Percentiles rank a stretch among this genome's conserved stretches.
Conservation (phyloP, 768 basidiomycete genomes). For the Imleria badia region DNA sequence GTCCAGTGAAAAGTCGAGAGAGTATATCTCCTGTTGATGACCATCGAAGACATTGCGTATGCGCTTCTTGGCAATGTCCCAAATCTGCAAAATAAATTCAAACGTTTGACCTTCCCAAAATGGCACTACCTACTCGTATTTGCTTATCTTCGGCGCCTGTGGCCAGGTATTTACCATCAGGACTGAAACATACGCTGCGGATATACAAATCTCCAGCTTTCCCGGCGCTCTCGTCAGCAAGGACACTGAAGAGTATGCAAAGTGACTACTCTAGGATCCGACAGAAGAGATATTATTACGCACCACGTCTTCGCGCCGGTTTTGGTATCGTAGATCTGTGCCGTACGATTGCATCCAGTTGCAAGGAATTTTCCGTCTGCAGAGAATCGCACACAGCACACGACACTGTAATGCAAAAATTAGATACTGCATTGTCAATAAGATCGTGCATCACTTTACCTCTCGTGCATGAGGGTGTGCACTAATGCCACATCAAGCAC, state of each 20-base stretch:
- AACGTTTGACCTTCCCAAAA: not conserved
- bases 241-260: constrained; percentile 47
- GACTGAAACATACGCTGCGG: constrained; percentile 78
- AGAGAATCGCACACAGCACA: constrained; percentile 92
- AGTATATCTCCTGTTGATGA: constrained; percentile 92
- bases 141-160: constrained; percentile 90
- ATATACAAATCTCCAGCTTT: constrained; percentile 87
- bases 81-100: constrained; percentile 57
- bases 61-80: constrained; percentile 82
- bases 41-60: constrained; percentile 84
- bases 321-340: constrained; percentile 93
- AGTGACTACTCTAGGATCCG: constrained; percentile 6
- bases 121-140: constrained; percentile 63
- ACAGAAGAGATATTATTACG: constrained; percentile 23
- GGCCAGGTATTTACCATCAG: constrained; percentile 68
- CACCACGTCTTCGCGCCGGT: constrained; percentile 84
- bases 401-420: constrained; percentile 48
- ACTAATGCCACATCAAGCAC: constrained; percentile 76
- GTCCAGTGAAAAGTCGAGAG: constrained; percentile 87
- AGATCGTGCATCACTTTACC: constrained; percentile 44
- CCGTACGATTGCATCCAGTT: constrained; percentile 94
- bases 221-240: constrained; percentile 71
- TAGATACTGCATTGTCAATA: not conserved
- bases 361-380: constrained; percentile 92
- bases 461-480: constrained; percentile 89